These are phyloP conservation scores for Dipteronia dyeriana DNA, from an alignment of 345 rosid species.

Conservation along the genomic window DNA sequence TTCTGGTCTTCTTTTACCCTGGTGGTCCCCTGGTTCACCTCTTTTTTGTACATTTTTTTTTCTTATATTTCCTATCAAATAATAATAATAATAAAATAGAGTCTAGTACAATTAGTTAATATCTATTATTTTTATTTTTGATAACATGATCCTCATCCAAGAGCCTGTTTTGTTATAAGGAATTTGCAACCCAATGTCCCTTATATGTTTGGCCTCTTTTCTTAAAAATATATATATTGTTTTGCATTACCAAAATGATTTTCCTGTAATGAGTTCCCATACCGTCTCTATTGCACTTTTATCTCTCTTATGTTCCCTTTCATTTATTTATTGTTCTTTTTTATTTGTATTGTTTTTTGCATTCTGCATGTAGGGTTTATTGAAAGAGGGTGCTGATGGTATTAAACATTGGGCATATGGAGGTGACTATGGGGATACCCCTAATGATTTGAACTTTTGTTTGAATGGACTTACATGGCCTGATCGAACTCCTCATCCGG, in stretches of 20 bases:
- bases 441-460: conserved; percentile 96
- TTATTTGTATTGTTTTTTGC: background rate
- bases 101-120: too few species aligned
- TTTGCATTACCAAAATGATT: background rate
- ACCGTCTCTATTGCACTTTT: background rate
- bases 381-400: conserved; percentile 71
- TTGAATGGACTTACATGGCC: conserved; percentile 93
- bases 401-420: conserved; percentile 95
- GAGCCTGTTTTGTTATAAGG: background rate
- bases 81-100: too few species aligned
- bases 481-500: conserved; percentile 93
- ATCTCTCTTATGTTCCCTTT: background rate
- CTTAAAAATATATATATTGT: background rate
- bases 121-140: background rate
- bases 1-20: too few species aligned
- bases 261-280: background rate
- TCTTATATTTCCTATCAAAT: too few species aligned
- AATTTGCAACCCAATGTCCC: background rate
- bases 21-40: too few species aligned
- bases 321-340: background rate
- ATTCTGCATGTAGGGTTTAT: conserved; percentile 55
- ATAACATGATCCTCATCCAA: background rate
- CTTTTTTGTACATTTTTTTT: too few species aligned
- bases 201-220: background rate
- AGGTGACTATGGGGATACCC: conserved; percentile 94